phyloP scores from a whole-genome alignment of 768 basidiomycete species.

The Terana coerulea region DNA sequence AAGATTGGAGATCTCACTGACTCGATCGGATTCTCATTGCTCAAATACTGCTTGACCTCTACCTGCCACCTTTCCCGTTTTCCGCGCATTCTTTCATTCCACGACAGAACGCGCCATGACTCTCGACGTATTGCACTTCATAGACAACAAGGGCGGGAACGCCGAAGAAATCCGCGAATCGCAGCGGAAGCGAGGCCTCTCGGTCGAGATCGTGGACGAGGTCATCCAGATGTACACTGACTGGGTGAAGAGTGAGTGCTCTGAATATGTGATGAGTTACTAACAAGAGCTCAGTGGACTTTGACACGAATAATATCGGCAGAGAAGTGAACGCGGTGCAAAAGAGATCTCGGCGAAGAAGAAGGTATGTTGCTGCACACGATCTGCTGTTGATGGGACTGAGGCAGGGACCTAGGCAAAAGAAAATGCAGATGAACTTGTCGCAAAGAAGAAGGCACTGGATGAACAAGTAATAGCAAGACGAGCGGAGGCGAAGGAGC shows the following conservation, averaged over 20 bases:
- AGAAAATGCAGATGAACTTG: constrained; percentile 83
- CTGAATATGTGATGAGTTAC: background rate
- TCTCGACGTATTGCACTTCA: constrained; percentile 75
- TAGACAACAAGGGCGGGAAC: constrained; percentile 89
- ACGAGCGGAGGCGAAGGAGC: constrained; percentile 73
- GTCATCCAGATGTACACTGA: constrained; percentile 87
- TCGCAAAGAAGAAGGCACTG: constrained; percentile 78
- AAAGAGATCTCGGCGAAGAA: constrained; percentile 94
- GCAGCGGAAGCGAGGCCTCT: constrained; percentile 85
- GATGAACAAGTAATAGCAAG: constrained; percentile 77
- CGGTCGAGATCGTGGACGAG: constrained; percentile 92
- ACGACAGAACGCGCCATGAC: constrained; percentile 62
- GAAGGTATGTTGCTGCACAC: constrained; percentile 52
- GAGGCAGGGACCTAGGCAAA: constrained; percentile 59
- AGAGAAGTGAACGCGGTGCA: constrained; percentile 89
- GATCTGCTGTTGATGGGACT: background rate
- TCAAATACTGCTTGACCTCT: too few species aligned
- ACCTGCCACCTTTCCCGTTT: background rate
- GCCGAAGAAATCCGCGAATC: constrained; percentile 87
- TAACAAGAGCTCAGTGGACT: constrained; percentile 65
- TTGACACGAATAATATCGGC: constrained; percentile 69
- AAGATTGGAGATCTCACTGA: too few species aligned
- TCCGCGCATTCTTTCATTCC: background rate
- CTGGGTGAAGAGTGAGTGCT: constrained; percentile 89
- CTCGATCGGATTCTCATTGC: too few species aligned